phyloP scores from a whole-genome alignment of 441 rosid genomes.

The Biscutella auriculata region DNA sequence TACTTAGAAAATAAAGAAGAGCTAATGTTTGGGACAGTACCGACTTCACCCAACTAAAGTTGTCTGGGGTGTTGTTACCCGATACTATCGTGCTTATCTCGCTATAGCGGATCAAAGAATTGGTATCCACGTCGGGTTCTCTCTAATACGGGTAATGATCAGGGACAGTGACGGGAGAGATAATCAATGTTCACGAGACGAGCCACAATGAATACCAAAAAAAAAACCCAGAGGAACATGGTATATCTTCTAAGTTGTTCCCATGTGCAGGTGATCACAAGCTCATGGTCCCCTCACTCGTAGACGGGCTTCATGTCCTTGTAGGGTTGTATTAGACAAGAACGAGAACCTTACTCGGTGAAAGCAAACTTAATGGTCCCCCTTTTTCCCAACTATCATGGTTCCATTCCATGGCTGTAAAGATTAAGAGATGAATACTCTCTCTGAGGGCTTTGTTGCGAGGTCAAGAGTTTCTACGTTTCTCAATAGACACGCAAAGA shows the following conservation, averaged over 20 bases:
- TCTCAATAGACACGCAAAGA: background rate
- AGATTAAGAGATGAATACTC: conserved; percentile 27
- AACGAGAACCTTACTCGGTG: conserved; percentile 51
- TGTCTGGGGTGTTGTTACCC: too few relatives aligned
- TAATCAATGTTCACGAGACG: conserved; percentile 49
- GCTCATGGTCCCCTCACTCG: conserved; percentile 62
- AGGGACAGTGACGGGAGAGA: conserved; percentile 45
- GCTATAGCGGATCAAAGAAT: too few relatives aligned
- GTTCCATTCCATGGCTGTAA: conserved; percentile 56
- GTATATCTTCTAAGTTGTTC: conserved; percentile 63
- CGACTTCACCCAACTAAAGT: too few relatives aligned
- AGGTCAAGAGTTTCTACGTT: conserved; percentile 15
- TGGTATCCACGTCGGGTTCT: too few relatives aligned
- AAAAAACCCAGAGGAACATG: conserved; percentile 35
- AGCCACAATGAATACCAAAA: conserved; percentile 56
- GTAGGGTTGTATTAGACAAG: conserved; percentile 57
- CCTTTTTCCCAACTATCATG: conserved; percentile 48
- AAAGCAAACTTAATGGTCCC: conserved; percentile 66
- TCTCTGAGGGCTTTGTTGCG: conserved; percentile 47
- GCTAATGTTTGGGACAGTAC: too few relatives aligned
- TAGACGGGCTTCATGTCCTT: conserved; percentile 67
- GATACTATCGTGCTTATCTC: too few relatives aligned
- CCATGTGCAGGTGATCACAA: conserved; percentile 47
- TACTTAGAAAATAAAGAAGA: too few relatives aligned
- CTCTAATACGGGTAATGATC: too few relatives aligned